These are phyloP conservation scores for Geranium rotundifolium DNA, from an alignment of 345 rosid species.

Conservation along the genomic window DNA sequence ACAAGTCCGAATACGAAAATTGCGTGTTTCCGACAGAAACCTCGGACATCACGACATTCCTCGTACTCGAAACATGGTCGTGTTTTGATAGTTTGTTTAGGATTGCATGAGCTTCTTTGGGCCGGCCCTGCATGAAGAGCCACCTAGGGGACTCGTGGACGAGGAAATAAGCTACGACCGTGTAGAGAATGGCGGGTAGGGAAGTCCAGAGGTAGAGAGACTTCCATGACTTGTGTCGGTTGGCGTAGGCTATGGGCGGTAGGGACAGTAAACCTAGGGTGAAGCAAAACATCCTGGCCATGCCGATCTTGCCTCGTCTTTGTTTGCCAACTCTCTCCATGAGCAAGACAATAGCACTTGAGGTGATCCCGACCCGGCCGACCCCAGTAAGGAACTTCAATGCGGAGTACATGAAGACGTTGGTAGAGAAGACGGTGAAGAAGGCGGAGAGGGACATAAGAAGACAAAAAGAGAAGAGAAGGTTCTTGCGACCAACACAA, in stretches of 20 bases:
- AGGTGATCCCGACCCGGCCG: too few species aligned
- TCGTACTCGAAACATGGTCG: too few species aligned
- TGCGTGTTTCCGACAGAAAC: too few species aligned
- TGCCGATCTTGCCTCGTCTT: constrained; percentile 40
- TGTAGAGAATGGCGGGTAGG: constrained; percentile 21
- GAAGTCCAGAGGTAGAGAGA: constrained; percentile 32
- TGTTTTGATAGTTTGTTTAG: constrained; percentile 8
- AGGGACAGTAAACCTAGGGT: constrained; percentile 40
- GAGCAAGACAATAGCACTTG: too few species aligned
- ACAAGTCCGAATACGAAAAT: background rate
- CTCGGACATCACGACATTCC: too few species aligned
- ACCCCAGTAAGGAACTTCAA: too few species aligned
- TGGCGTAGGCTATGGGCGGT: constrained; percentile 27
- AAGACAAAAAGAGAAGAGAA: too few species aligned
- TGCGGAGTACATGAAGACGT: too few species aligned
- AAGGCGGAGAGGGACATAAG: too few species aligned
- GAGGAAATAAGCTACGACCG: constrained; percentile 15
- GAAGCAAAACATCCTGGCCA: constrained; percentile 31
- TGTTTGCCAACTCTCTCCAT: too few species aligned
- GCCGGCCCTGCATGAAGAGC: constrained; percentile 33
- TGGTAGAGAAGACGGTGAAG: too few species aligned
- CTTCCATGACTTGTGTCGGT: constrained; percentile 35
- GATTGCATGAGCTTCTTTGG: constrained; percentile 21
- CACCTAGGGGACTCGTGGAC: constrained; percentile 44
- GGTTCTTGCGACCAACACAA: too few species aligned